Evolutionary conservation across 306 rosid genomes (phyloP).

Genomic region (Rosa chinensis): DNA sequence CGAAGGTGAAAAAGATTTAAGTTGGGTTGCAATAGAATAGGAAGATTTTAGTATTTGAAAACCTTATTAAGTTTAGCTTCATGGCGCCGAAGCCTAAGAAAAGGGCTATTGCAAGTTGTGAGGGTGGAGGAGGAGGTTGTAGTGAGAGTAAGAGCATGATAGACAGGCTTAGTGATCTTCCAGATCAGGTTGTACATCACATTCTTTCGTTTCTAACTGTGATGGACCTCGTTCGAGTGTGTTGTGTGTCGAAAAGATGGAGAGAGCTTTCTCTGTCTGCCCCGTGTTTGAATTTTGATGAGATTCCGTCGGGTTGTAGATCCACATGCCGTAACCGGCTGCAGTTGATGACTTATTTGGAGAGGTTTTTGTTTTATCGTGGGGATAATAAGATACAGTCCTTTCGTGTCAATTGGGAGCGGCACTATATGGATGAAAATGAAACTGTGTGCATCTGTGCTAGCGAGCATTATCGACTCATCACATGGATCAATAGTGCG

Average conservation of each 20-base stretch:
- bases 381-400: neutral
- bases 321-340: neutral
- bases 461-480: neutral
- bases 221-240: neutral
- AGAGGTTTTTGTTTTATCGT: neutral
- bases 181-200: neutral
- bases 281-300: neutral
- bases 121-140: neutral
- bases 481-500: neutral
- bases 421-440: neutral
- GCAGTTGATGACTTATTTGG: slow-evolving; percentile 1
- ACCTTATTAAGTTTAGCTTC: neutral
- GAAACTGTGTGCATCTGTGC: neutral
- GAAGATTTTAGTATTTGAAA: neutral
- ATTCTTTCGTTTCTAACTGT: neutral
- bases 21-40: neutral
- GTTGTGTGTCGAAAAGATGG: slow-evolving; percentile 12
- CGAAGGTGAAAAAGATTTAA: neutral
- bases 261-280: slow-evolving; percentile 5
- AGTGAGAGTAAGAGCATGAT: neutral
- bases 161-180: neutral
- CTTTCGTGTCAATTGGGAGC: neutral
- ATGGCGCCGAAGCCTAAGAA: neutral
- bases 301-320: neutral
- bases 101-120: neutral